Base-by-base conservation (phyloP, 1,284 basidiomycete genomes). In the Fomitopsis schrenkii region DNA sequence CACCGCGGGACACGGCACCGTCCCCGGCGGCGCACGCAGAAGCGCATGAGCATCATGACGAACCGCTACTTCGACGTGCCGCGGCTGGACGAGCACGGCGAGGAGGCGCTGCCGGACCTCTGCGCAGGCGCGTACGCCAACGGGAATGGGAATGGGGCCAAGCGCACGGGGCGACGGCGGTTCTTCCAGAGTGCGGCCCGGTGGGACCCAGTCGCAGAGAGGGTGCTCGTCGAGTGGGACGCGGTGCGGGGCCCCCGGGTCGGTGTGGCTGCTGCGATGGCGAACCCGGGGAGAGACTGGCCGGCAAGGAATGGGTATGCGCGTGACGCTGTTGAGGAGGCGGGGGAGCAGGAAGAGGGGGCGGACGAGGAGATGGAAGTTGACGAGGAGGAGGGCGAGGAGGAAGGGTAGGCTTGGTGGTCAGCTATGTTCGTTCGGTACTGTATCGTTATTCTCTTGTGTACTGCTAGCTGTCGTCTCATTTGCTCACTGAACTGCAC, bases 11-110 rank as follows among this genome's bases (percentile, higher is more conserved):
- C 48, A 33, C 28, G 14, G 26, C 48, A 33, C 48, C 10, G 14
- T 7, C 14, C 55, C 65, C 52, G 52, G 19, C 66, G 68, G 33
- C 59, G 45, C 14, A 67, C 68, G 15, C 78, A 78, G 62, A 84
- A 83, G 64, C 81, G 85, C 54, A 90, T 90, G 85, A 88, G 86
- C 64, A 79, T 90, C 60, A 59, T 87, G 55, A 85, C 85, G n/a
- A 83, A 83, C 59, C 78, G 82, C 55, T 83, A 80, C 63, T 76
- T 81, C 59, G 81, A 85, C 41, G 74, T 79, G 0, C 79, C 81
- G 10, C 66, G 64, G 46, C 60, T 66, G 58, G 69, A 69, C 36
- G 69, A 76, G 59, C 55, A 64, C 55, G 69, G 68, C 42, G 45
- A 50, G 22, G 48, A 50, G 5, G 28, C 14, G 14, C 48, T 50